A percentile compares a stretch with the other conserved stretches of the same genome.
Conservation (phyloP, 495 filamentous ascomycete genomes). For the Xylaria acuta region DNA sequence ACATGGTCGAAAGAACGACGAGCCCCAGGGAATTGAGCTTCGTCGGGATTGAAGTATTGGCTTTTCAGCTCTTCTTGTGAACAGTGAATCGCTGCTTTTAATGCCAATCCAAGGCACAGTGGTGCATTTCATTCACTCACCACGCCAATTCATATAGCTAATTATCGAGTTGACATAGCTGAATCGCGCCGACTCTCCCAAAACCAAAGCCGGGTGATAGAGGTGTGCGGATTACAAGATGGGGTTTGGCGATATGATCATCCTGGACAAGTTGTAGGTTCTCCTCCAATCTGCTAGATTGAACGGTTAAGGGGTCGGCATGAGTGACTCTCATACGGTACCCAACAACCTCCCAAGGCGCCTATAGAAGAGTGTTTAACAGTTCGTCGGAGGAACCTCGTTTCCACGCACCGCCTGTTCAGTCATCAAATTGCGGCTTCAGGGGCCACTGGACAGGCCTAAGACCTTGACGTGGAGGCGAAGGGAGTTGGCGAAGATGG, state of each 20-base stretch:
- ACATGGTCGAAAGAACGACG: not conserved
- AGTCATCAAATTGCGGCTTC: not conserved
- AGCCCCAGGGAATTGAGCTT: not conserved
- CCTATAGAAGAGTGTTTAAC: not conserved
- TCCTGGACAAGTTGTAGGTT: not conserved
- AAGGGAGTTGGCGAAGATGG: not conserved
- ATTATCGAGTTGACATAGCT: not conserved
- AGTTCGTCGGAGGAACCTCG: not conserved
- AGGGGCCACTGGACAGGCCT: not conserved
- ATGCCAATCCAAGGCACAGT: not conserved
- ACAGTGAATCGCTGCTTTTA: not conserved
- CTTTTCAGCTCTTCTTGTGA: not conserved
- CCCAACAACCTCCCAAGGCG: not conserved
- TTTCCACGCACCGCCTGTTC: not conserved
- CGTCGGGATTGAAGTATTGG: not conserved
- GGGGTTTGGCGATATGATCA: not conserved
- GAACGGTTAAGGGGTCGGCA: not conserved
- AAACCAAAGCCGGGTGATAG: not conserved
- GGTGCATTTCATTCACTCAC: not conserved
- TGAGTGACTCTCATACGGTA: not conserved
- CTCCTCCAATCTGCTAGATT: not conserved
- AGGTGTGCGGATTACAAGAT: not conserved
- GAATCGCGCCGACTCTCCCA: not conserved
- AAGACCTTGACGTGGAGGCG: not conserved
- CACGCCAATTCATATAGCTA: not conserved